Percentiles rank a stretch among this genome's conserved stretches.
phyloP scores from a whole-genome alignment of 192 early-diverging fungal genomes.

The Phycomyces nitens region DNA sequence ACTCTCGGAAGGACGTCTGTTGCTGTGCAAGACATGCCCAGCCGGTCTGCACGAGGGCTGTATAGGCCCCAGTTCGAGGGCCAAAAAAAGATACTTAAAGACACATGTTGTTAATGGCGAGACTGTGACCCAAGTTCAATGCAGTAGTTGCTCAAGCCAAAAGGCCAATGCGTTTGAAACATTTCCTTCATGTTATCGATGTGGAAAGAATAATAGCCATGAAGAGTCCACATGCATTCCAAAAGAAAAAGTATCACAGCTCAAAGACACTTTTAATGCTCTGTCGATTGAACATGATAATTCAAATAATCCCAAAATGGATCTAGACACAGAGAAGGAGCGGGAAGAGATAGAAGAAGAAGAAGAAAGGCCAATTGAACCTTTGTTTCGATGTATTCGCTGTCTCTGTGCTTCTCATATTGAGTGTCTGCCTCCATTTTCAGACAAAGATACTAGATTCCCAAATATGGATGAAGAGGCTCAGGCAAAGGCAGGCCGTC shows the following conservation, averaged over 20 bases:
- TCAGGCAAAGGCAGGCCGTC: neutral
- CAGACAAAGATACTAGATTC: neutral
- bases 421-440: neutral
- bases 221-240: neutral
- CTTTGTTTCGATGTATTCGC: neutral
- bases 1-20: neutral
- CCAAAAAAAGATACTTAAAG: neutral
- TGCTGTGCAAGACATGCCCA: slow-evolving; percentile 1
- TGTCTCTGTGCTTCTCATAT: neutral
- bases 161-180: neutral
- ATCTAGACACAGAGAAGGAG: neutral
- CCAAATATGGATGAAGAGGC: neutral
- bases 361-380: neutral
- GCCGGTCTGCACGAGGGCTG: slow-evolving; percentile 2
- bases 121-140: slow-evolving; percentile 21
- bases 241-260: neutral
- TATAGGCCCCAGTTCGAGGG: neutral
- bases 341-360: neutral
- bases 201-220: neutral
- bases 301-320: slow-evolving; percentile 4
- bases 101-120: neutral
- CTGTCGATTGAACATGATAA: neutral
- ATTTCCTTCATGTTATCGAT: neutral
- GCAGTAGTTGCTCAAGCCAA: neutral
- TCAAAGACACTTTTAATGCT: neutral